Conservation (phyloP, 768 basidiomycete genomes). For the Tricholomella constricta region DNA sequence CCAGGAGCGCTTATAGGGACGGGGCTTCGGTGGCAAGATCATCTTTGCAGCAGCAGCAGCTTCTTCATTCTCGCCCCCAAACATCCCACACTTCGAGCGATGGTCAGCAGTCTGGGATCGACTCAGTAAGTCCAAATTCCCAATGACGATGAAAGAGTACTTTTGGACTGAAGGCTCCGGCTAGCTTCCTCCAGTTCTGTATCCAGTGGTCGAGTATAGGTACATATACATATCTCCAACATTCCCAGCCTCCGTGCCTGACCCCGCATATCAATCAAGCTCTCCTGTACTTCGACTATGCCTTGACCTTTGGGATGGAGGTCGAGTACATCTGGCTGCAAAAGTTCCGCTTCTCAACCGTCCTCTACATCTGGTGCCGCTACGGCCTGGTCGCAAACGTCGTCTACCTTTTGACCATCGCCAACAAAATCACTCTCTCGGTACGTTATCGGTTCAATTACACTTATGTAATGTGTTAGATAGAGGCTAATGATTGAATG, state of each 20-base stretch:
- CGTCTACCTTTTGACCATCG: slow-evolving; percentile 31
- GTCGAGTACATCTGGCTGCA: slow-evolving; percentile 33
- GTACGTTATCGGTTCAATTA: slow-evolving; percentile 1
- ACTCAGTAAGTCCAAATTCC: neutral
- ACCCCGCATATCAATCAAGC: slow-evolving; percentile 14
- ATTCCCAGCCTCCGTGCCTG: neutral
- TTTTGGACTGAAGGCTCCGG: neutral
- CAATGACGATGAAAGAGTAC: neutral
- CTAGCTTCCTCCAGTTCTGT: slow-evolving; percentile 7
- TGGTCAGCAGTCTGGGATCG: neutral
- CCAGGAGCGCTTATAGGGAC: neutral
- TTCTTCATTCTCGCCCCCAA: neutral
- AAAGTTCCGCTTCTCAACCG: slow-evolving; percentile 27
- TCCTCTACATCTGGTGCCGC: slow-evolving; percentile 34
- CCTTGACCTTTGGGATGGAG: slow-evolving; percentile 31
- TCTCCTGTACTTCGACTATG: slow-evolving; percentile 34
- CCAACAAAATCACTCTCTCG: slow-evolving; percentile 19
- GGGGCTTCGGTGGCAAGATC: neutral
- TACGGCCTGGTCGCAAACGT: slow-evolving; percentile 36
- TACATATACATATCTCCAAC: neutral
- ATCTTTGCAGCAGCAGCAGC: neutral
- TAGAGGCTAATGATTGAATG: neutral
- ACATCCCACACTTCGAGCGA: neutral
- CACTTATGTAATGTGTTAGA: no score
- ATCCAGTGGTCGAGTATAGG: slow-evolving; percentile 14